Percentiles rank a stretch among this genome's conserved stretches.
Evolutionary conservation across 106 monocot species (phyloP).

Genomic region (Dioscorea alata): DNA sequence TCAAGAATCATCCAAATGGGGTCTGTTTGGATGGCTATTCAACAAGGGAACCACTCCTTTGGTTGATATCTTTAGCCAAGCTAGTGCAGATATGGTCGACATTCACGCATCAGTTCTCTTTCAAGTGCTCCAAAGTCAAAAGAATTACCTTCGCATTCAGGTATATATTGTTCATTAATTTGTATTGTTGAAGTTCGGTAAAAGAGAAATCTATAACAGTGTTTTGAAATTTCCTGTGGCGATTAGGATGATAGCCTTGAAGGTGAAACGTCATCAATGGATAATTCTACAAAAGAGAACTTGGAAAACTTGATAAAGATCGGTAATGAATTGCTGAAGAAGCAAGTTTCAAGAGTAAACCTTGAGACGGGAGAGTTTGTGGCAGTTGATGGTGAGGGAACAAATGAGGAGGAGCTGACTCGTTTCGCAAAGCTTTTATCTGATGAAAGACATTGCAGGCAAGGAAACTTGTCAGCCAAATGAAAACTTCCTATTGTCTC

Average conservation of each 20-base stretch:
- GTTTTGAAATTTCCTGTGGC: no score
- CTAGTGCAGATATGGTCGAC: constrained; percentile 43
- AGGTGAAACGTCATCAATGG: constrained; percentile 11
- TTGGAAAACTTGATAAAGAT: constrained; percentile 9
- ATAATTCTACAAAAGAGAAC: constrained; percentile 21
- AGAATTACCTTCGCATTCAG: constrained; percentile 45
- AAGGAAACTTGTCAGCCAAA: neutral
- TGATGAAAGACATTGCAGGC: neutral
- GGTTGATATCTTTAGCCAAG: constrained; percentile 29
- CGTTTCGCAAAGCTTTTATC: constrained; percentile 6
- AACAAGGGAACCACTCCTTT: constrained; percentile 20
- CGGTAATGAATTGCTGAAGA: constrained; percentile 15
- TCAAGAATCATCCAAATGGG: constrained; percentile 22
- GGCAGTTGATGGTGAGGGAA: constrained; percentile 3
- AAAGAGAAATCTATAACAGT: no score
- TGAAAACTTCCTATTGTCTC: no score
- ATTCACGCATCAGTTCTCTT: constrained; percentile 38
- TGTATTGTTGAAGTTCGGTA: no score
- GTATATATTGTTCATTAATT: constrained; percentile 10
- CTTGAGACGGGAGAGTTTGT: constrained; percentile 13
- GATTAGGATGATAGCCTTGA: neutral
- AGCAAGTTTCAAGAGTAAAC: constrained; percentile 17
- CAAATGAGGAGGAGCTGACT: constrained; percentile 14
- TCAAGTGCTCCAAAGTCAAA: constrained; percentile 17
- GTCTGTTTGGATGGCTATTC: constrained; percentile 32